Evolutionary conservation across 805 yeast genomes (phyloP), one percentile per base, ranked within the genome.

Genomic region (Cyberlindnera euphorbiae): DNA sequence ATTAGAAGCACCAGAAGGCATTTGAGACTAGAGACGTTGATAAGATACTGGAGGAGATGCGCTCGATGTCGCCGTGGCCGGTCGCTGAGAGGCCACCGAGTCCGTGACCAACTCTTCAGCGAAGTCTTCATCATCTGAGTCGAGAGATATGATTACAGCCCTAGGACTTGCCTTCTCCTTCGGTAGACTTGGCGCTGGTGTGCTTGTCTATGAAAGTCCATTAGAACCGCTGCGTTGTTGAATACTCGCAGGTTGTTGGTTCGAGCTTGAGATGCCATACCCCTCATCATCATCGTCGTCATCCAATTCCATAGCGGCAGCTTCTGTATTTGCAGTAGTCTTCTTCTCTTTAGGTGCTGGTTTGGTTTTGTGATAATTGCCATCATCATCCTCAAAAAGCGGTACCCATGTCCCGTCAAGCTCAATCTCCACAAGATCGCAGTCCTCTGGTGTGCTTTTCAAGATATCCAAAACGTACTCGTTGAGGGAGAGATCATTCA

Each of bases 341-440:
- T 19, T 7, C 9, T 9, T 19, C 9, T 19, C 18, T 17, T 26
- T 15, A 6, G 5, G 10, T 10, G 33, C 15, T 5, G 33, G 13
- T 11, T 11, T 10, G 11, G 14, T 13, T 25, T 29, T 36, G 35
- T 37, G 38, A 25, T 36, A 41, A 10, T 38, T 30, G 6, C 48
- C 50, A 13, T 50, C 54, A 6, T 47, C 52, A 8, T 56, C 56
- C 28, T 49, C 57, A 28, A 34, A 35, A 19, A 64, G 41, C 1
- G 69, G 68, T 3, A 53, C 59, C 96, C 97, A 90, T 0, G 71
- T 48, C 0, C 97, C 97, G 50, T 85, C 84, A 1, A 74, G 64
- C 11, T 74, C 69, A 13, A 93, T 64, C 35, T 74, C 78, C 12
- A 90, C 82, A 16, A 71, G 70, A 26, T 83, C 90, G 3, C 72